phyloP scores from a whole-genome alignment of 805 yeast species.

The Yarrowia sp. region DNA sequence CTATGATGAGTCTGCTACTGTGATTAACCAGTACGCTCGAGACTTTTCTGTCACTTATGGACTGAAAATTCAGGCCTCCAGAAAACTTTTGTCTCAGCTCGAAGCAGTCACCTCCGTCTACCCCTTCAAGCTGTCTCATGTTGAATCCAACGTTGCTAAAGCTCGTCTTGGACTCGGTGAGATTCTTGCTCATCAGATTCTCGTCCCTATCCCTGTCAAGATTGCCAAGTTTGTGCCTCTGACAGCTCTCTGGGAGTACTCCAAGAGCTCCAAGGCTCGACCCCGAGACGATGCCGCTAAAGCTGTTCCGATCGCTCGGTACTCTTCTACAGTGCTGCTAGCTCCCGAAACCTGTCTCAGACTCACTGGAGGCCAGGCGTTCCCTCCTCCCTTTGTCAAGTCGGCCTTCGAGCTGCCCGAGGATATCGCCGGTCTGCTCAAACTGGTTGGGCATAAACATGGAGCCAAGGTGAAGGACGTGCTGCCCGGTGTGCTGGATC shows the following conservation, averaged over 20 bases:
- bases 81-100: conserved; percentile 64
- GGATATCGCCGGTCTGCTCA: conserved; percentile 37
- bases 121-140: conserved; percentile 83
- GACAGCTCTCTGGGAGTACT: conserved; percentile 58
- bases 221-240: conserved; percentile 72
- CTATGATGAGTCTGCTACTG: conserved; percentile 32
- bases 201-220: conserved; percentile 70
- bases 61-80: conserved; percentile 70
- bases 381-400: conserved; percentile 84
- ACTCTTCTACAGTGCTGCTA: conserved; percentile 70
- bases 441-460: conserved; percentile 34
- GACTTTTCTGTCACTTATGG: conserved; percentile 82
- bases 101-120: conserved; percentile 79
- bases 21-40: conserved; percentile 54
- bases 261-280: conserved; percentile 50
- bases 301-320: conserved; percentile 66
- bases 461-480: conserved; percentile 40
- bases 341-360: conserved; percentile 62
- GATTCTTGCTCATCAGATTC: conserved; percentile 72
- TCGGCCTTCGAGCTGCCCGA: conserved; percentile 65
- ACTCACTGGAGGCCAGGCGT: conserved; percentile 75
- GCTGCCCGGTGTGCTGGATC: conserved; percentile 30
- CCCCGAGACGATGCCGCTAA: conserved; percentile 47
- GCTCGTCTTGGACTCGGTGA: conserved; percentile 77
- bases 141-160: conserved; percentile 58